Evolutionary conservation across 768 basidiomycete genomes (phyloP), one percentile per base, ranked within the genome.

Genomic region (Rhodotorula kratochvilovae): DNA sequence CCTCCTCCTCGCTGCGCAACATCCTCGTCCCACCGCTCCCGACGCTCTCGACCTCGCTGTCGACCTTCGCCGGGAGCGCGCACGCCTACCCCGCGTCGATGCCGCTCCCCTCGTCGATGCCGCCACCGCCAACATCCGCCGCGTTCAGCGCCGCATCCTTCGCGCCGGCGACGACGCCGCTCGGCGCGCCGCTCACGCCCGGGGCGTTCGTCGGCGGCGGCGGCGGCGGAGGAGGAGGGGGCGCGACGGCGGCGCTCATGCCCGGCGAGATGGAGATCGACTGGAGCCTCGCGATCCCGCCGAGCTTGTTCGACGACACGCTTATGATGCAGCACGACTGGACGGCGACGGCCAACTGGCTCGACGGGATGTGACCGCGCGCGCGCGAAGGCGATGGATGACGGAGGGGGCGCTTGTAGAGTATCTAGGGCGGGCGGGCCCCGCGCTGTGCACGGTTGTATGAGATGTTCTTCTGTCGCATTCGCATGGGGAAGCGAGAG

Each of bases 241-340:
- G 50, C 29, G 57, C 46, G 4, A 51, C 56, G n/a, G 56, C 57
- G 13, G 65, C 65, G 27, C 65, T 66, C 17, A 58, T 66, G 35
- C 65, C 65, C 21, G 65, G 65, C 31, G 65, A 66, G 56, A 19
- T 66, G 25, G 65, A 66, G 25, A 23, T 59, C 57, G 57, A 66
- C 57, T 66, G 65, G 65, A 6, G 8, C 12, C 16, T 45, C 27
- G 51, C 55, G 11, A 21, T 46, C 27, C 57, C 46, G 48, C 61
- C 31, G 33, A 36, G 35, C 19, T 21, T 66, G 17, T 59, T 66
- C 23, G 65, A 66, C 65, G 65, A 66, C 39, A 46, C 65, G 48
- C 25, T n/a, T 46, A 15, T 66, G 16, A 27, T 31, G 35, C 56
- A 50, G n/a, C 46, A 48, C 33, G 65, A 66, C 56, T 66, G 65